These are phyloP conservation scores for Collybiopsis luxurians DNA, from an alignment of 768 basidiomycete genomes.

Conservation along the genomic window DNA sequence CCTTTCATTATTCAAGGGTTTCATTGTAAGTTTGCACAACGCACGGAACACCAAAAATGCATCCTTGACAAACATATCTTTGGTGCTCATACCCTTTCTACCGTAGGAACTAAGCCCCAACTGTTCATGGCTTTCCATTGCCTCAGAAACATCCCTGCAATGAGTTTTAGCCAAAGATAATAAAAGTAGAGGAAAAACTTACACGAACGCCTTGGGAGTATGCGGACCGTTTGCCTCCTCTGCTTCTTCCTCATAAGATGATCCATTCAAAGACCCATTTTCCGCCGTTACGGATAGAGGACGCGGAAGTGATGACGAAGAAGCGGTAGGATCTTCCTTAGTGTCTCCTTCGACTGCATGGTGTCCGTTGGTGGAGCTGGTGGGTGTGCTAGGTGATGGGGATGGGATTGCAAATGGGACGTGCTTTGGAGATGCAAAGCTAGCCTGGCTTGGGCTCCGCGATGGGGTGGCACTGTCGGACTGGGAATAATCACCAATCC, in stretches of 20 bases:
- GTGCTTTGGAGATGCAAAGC: conserved; percentile 13
- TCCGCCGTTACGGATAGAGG: background rate
- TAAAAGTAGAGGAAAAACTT: background rate
- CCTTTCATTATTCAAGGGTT: conserved; percentile 93
- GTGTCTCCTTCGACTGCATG: background rate
- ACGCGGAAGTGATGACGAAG: background rate
- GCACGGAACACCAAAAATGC: conserved; percentile 98
- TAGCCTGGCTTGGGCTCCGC: conserved; percentile 16
- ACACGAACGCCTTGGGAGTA: conserved; percentile 5
- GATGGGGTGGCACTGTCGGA: conserved; percentile 17
- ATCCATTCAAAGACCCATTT: background rate
- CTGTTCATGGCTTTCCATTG: conserved; percentile 5
- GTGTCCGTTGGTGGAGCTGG: background rate
- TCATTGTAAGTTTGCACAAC: conserved; percentile 97
- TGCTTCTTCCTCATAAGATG: background rate
- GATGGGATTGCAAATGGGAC: conserved; percentile 4
- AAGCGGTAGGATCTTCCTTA: background rate
- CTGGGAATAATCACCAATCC: conserved; percentile 28
- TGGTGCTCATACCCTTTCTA: conserved; percentile 46
- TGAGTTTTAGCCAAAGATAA: background rate
- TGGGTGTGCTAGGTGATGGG: background rate
- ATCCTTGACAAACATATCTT: conserved; percentile 94
- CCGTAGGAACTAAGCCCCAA: background rate
- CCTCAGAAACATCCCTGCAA: conserved; percentile 2
- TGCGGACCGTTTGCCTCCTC: conserved; percentile 1